These are phyloP conservation scores for Russula sp. DNA, from an alignment of 768 basidiomycete genomes.

Conservation along the genomic window DNA sequence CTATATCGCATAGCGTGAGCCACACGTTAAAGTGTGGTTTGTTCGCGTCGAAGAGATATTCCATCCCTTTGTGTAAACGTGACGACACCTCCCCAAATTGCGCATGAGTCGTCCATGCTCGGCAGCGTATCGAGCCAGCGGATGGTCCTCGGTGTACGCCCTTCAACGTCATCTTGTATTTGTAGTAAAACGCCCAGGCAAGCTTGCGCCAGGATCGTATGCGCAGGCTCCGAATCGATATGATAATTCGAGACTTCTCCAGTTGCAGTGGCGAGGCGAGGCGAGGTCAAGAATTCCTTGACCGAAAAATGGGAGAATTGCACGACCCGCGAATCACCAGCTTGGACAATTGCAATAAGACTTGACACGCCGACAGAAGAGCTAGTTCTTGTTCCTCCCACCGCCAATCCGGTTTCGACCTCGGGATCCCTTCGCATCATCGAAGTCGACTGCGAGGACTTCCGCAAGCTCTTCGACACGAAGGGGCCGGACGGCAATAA, in stretches of 20 bases:
- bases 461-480: conserved; percentile 1
- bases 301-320: conserved; percentile 1
- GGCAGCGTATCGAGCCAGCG: neutral
- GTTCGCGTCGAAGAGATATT: neutral
- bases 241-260: neutral
- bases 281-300: neutral
- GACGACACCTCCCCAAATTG: neutral
- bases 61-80: neutral
- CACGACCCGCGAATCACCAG: neutral
- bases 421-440: neutral
- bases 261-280: neutral
- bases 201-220: conserved; percentile 2
- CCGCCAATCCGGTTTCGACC: neutral
- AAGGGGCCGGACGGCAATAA: neutral
- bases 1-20: neutral
- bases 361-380: neutral
- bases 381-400: neutral
- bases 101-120: neutral
- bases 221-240: neutral
- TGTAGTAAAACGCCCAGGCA: neutral
- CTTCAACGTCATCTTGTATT: neutral
- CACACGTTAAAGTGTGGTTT: neutral
- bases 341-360: neutral
- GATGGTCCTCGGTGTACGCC: too few species aligned
- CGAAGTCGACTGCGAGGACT: neutral